Evolutionary conservation across 495 filamentous ascomycete species (phyloP).

Genomic region (Delitschia confertaspora): DNA sequence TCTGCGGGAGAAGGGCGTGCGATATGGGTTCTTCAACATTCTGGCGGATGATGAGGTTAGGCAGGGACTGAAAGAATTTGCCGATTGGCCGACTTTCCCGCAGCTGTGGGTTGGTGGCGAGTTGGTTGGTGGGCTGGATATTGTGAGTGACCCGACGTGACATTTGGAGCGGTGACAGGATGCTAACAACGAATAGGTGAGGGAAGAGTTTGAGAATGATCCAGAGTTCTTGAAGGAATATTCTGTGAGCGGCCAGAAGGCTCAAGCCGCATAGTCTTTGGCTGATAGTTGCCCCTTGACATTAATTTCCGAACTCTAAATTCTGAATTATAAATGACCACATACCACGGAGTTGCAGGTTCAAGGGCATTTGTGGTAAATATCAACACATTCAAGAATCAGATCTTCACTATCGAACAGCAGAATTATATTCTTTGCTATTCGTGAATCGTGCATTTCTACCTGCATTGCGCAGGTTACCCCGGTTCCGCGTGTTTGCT

Average conservation of each 20-base stretch:
- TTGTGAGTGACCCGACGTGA: conserved; percentile 54
- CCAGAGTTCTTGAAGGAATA: conserved; percentile 69
- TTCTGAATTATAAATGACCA: too few relatives aligned
- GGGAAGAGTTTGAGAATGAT: conserved; percentile 54
- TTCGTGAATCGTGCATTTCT: too few relatives aligned
- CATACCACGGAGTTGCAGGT: too few relatives aligned
- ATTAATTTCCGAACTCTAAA: too few relatives aligned
- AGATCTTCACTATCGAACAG: too few relatives aligned
- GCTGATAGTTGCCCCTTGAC: too few relatives aligned
- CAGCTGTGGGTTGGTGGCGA: conserved; percentile 79
- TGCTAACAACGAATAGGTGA: conserved; percentile 38
- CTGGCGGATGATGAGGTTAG: conserved; percentile 95
- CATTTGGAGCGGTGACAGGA: background rate
- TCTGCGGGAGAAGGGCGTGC: conserved; percentile 75
- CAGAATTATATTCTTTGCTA: too few relatives aligned
- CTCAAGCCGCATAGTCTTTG: too few relatives aligned
- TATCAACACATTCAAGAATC: too few relatives aligned
- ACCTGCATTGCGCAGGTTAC: too few relatives aligned
- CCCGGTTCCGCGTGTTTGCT: too few relatives aligned
- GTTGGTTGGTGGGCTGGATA: conserved; percentile 88
- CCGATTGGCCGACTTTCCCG: conserved; percentile 95
- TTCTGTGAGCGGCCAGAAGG: conserved; percentile 37
- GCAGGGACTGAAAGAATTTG: conserved; percentile 88
- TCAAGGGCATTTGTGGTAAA: too few relatives aligned
- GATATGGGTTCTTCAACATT: conserved; percentile 99